Base-by-base conservation (phyloP, 495 filamentous ascomycete species). In the Penicillium manginii region DNA sequence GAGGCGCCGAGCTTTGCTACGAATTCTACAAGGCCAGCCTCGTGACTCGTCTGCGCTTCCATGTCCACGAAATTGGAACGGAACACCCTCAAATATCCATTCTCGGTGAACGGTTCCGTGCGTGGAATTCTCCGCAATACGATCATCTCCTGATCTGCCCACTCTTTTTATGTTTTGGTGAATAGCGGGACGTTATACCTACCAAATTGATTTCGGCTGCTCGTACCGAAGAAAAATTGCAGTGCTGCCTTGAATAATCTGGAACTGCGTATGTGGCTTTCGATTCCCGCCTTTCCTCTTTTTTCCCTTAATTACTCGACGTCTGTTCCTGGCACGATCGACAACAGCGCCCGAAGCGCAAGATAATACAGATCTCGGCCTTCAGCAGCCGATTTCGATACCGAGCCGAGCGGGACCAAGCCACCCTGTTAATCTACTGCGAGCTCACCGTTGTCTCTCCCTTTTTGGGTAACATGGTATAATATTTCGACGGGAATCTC, bases 91-190 rank as follows among this genome's bases (percentile, higher is more conserved):
- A n/a, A n/a, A 14, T 18, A 22, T 19, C 15, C 21, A 35, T 15
- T 31, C 18, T 51, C 62, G 62, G 62, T 65, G 54, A 49, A 23
- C 43, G 12, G 4, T 58, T 58, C 26, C 11, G 50, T 33, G 45
- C 45, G 9, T 22, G 4, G 5, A 17, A 2, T 29, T 52, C 42
- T 14, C 26, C n/a, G 18, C 21, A 10, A 45, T 29, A 19, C 39
- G 45, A 22, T 26, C 2, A 32, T 57, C 54, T 57, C 32, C 43
- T 57, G 54, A 57, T 55, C 9, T 17, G 15, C 40, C 40, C 40
- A 43, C 6, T 29, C 26, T 8, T 43, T 5, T 12, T 37, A n/a
- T 37, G 40, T 43, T 43, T 17, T 43, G 17, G 6, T 17, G 40
- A 43, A 43, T 9, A 9, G 40, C 6, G 40, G 17, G 40, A 17